Evolutionary conservation across 139 green algal species (phyloP).

Genomic region (Zygnema circumcarinatum): DNA sequence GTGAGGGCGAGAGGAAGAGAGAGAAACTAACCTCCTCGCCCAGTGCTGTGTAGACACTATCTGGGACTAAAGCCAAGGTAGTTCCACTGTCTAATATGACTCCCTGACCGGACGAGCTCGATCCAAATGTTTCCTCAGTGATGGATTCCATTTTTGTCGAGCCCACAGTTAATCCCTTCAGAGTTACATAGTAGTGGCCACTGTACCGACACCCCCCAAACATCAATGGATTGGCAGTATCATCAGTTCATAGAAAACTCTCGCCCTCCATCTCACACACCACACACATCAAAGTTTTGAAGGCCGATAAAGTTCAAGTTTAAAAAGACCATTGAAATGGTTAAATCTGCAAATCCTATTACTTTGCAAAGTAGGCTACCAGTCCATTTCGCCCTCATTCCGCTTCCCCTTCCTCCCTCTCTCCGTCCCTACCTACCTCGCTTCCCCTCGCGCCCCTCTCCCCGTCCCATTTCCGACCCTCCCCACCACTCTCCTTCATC

Average conservation of each 20-base stretch:
- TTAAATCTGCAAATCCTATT: not conserved
- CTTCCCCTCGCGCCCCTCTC: not conserved
- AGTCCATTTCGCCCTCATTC: not conserved
- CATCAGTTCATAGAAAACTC: no score
- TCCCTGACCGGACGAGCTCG: not conserved
- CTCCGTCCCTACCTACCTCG: not conserved
- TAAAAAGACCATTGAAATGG: not conserved
- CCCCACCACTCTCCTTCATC: not conserved
- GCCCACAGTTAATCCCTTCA: conserved; percentile 22
- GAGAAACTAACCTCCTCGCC: not conserved
- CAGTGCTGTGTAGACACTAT: not conserved
- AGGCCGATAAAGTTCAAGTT: not conserved
- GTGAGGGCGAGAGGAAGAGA: not conserved
- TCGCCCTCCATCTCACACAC: no score
- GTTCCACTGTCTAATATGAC: conserved; percentile 31
- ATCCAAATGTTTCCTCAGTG: not conserved
- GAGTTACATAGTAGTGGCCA: conserved; percentile 1
- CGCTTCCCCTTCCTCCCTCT: not conserved
- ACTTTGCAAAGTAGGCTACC: not conserved
- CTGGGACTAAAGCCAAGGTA: conserved; percentile 16
- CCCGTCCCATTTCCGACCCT: not conserved
- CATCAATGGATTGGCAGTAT: no score
- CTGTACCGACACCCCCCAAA: not conserved
- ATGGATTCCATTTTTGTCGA: not conserved
- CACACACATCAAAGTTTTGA: no score